Conservation (phyloP, 306 rosid species). For the Bauhinia variegata region DNA sequence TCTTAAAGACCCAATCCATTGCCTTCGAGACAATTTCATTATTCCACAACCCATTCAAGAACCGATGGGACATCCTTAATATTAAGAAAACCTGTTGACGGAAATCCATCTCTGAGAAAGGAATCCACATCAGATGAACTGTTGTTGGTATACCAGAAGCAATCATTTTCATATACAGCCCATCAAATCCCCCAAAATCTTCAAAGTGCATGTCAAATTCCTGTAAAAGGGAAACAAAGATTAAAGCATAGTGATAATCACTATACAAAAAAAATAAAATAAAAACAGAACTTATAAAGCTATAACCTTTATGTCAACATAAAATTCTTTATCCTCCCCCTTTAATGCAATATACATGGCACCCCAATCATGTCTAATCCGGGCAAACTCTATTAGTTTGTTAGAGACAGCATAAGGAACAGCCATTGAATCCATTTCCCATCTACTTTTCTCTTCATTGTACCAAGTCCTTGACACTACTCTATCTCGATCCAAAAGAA, state of each 20-base stretch:
- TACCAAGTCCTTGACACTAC: slow-evolving; percentile 87
- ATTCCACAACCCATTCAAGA: slow-evolving; percentile 66
- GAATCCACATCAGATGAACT: slow-evolving; percentile 89
- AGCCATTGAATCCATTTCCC: slow-evolving; percentile 95
- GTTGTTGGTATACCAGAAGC: slow-evolving; percentile 84
- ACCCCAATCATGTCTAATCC: slow-evolving; percentile 90
- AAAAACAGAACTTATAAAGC: slow-evolving; percentile 29
- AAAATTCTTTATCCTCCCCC: slow-evolving; percentile 84
- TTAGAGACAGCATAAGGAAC: slow-evolving; percentile 82
- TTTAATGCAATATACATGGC: slow-evolving; percentile 79
- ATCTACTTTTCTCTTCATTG: slow-evolving; percentile 76
- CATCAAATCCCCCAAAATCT: slow-evolving; percentile 93
- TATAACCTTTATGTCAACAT: slow-evolving; percentile 76
- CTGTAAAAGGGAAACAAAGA: slow-evolving; percentile 50
- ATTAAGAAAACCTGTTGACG: slow-evolving; percentile 63
- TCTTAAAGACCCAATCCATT: slow-evolving; percentile 54
- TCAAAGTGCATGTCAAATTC: slow-evolving; percentile 74
- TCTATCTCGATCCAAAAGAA: slow-evolving; percentile 88
- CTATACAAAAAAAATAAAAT: slow-evolving; percentile 25
- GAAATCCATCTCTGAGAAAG: slow-evolving; percentile 76
- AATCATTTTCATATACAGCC: slow-evolving; percentile 86
- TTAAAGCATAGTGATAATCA: slow-evolving; percentile 40
- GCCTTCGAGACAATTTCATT: slow-evolving; percentile 42
- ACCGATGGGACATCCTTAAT: slow-evolving; percentile 54
- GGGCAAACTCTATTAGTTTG: slow-evolving; percentile 68